A percentile compares a stretch with the other conserved stretches of the same genome.
Conservation (phyloP, 257 asterid genomes). For the Haberlea rhodopensis region DNA sequence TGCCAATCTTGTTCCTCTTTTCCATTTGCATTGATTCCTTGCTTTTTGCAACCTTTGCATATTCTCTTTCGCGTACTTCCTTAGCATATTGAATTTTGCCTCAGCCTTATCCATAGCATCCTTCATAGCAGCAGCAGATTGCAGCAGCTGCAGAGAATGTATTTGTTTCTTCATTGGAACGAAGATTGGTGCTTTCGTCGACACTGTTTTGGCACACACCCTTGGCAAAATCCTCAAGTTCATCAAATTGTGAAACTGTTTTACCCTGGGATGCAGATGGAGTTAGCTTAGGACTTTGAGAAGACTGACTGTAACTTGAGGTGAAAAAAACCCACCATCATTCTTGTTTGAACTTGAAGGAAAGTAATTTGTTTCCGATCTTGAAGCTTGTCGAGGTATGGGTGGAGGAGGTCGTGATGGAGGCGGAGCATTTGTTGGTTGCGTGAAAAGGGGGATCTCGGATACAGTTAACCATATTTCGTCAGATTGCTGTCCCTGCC, state of each 20-base stretch:
- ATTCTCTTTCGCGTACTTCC: slow-evolving; percentile 94
- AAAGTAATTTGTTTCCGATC: slow-evolving; percentile 46
- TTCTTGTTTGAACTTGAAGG: slow-evolving; percentile 57
- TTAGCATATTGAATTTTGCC: slow-evolving; percentile 93
- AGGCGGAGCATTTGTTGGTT: slow-evolving; percentile 88
- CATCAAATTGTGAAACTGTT: slow-evolving; percentile 75
- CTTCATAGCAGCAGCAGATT: slow-evolving; percentile 98
- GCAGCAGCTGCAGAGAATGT: slow-evolving; percentile 84
- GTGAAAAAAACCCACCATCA: slow-evolving; percentile 54
- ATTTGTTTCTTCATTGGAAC: slow-evolving; percentile 55
- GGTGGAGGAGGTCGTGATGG: slow-evolving; percentile 99
- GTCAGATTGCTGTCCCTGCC: slow-evolving; percentile 49
- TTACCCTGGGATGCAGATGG: slow-evolving; percentile 54
- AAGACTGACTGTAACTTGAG: slow-evolving; percentile 49
- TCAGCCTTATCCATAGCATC: slow-evolving; percentile 99
- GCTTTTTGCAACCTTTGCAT: slow-evolving; percentile 72
- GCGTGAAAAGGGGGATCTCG: slow-evolving; percentile 90
- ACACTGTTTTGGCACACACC: slow-evolving; percentile 49
- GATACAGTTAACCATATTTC: slow-evolving; percentile 88
- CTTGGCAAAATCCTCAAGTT: slow-evolving; percentile 83
- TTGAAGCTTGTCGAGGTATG: slow-evolving; percentile 58
- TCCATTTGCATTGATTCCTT: slow-evolving; percentile 58
- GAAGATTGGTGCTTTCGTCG: slow-evolving; percentile 46
- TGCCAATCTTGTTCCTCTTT: slow-evolving; percentile 55
- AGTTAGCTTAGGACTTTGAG: slow-evolving; percentile 51